A percentile compares a stretch with the other conserved stretches of the same genome.
These are phyloP conservation scores for Canavalia gladiata DNA, from an alignment of 306 rosid genomes.

Conservation along the genomic window DNA sequence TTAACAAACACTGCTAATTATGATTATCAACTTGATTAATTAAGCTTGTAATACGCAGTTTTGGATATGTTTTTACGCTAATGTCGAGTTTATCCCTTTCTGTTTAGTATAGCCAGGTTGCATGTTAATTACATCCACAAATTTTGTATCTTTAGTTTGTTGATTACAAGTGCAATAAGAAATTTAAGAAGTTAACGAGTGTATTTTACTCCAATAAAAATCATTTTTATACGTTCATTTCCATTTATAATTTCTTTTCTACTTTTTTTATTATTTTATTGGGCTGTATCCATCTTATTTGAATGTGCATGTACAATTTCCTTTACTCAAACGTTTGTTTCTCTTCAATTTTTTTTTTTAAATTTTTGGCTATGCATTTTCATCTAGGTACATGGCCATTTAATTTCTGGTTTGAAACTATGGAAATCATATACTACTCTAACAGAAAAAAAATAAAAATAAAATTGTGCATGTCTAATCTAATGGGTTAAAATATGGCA, in stretches of 20 bases:
- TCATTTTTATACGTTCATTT: too few relatives aligned
- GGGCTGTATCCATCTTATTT: too few relatives aligned
- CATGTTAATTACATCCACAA: conserved; percentile 38
- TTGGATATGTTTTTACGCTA: not conserved
- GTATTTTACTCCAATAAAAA: not conserved
- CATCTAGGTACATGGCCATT: not conserved
- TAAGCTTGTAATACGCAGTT: conserved; percentile 32
- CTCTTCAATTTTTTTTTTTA: not conserved
- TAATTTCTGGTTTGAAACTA: not conserved
- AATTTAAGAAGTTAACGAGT: not conserved
- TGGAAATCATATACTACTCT: not conserved
- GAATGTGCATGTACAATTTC: too few relatives aligned
- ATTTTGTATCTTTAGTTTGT: conserved; percentile 23
- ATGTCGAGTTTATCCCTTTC: conserved; percentile 12
- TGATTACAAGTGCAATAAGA: conserved; percentile 34
- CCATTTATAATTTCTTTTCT: too few relatives aligned
- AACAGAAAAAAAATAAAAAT: not conserved
- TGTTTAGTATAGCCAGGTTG: conserved; percentile 18
- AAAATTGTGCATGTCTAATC: not conserved
- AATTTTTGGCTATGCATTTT: not conserved
- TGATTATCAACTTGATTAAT: not conserved
- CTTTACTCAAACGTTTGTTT: not conserved
- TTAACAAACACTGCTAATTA: conserved; percentile 18
- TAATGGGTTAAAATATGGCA: not conserved
- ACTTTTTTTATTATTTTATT: too few relatives aligned